These are phyloP conservation scores for Kluyveromyces dobzhanskii DNA, from an alignment of 805 yeast genomes.

Conservation along the genomic window DNA sequence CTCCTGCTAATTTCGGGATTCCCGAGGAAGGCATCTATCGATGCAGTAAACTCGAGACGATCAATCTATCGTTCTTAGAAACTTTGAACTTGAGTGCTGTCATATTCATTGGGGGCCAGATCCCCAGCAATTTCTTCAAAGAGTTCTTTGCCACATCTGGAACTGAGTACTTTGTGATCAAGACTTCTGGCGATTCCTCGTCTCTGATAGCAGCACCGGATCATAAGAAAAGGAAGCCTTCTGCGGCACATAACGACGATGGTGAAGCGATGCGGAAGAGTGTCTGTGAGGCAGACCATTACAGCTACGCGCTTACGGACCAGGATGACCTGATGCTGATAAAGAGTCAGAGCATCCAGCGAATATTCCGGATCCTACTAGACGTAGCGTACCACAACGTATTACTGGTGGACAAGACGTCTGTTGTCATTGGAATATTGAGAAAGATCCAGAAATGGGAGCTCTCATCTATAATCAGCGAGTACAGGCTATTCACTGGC, in stretches of 20 bases:
- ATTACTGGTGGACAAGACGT: slow-evolving; percentile 70
- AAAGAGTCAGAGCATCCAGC: slow-evolving; percentile 53
- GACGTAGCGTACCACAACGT: slow-evolving; percentile 57
- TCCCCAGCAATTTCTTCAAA: slow-evolving; percentile 65
- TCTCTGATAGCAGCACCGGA: slow-evolving; percentile 11
- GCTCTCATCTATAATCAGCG: slow-evolving; percentile 73
- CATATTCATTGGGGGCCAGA: slow-evolving; percentile 74
- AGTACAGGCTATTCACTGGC: slow-evolving; percentile 71
- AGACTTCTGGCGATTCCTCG: slow-evolving; percentile 25
- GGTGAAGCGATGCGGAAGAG: background rate
- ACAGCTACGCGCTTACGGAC: slow-evolving; percentile 21
- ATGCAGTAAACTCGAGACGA: slow-evolving; percentile 68
- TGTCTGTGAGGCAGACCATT: slow-evolving; percentile 4
- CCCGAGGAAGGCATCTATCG: slow-evolving; percentile 85
- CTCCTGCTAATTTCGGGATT: slow-evolving; percentile 87
- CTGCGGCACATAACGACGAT: background rate
- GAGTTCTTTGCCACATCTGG: slow-evolving; percentile 52
- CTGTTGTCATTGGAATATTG: slow-evolving; percentile 70
- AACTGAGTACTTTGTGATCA: slow-evolving; percentile 38
- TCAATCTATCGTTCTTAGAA: slow-evolving; percentile 68
- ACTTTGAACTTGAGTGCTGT: slow-evolving; percentile 64
- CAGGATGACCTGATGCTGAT: slow-evolving; percentile 71
- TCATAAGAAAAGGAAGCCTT: slow-evolving; percentile 4
- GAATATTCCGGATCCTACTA: slow-evolving; percentile 57
- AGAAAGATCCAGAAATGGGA: slow-evolving; percentile 86